Percentiles rank a stretch among this genome's conserved stretches.
These are phyloP conservation scores for Penicillium crystallinum DNA, from an alignment of 495 filamentous ascomycete genomes.

Conservation along the genomic window DNA sequence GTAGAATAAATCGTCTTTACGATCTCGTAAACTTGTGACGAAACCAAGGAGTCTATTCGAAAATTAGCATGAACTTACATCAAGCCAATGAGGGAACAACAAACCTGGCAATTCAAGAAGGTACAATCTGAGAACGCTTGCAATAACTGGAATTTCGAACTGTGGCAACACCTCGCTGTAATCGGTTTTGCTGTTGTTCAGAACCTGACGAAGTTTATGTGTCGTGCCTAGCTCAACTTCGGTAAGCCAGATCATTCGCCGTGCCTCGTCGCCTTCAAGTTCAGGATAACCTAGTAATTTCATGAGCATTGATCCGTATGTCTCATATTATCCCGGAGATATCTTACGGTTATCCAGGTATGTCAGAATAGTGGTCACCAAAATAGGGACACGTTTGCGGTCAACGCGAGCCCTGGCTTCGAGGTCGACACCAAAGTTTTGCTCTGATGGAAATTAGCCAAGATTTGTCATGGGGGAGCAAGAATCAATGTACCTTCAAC, in stretches of 20 bases:
- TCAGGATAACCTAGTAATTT: slow-evolving; percentile 73
- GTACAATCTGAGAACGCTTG: slow-evolving; percentile 90
- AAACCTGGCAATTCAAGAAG: slow-evolving; percentile 90
- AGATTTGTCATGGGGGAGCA: not conserved
- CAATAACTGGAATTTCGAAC: slow-evolving; percentile 90
- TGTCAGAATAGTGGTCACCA: slow-evolving; percentile 88
- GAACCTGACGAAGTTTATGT: slow-evolving; percentile 70
- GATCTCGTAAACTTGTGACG: slow-evolving; percentile 97
- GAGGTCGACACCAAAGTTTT: slow-evolving; percentile 95
- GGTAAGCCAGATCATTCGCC: slow-evolving; percentile 87
- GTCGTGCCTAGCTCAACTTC: slow-evolving; percentile 84
- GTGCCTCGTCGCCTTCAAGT: slow-evolving; percentile 92
- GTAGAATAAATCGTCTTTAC: slow-evolving; percentile 88
- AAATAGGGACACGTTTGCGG: slow-evolving; percentile 86
- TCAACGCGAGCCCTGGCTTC: slow-evolving; percentile 91
- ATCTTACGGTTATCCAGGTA: slow-evolving; percentile 80
- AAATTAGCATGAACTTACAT: slow-evolving; percentile 4
- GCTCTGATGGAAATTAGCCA: slow-evolving; percentile 53
- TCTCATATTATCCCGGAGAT: not conserved
- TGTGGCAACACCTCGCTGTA: slow-evolving; percentile 69
- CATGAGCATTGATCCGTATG: not conserved
- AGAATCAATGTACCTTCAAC: slow-evolving; percentile 59
- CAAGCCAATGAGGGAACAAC: slow-evolving; percentile 20
- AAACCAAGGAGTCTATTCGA: slow-evolving; percentile 81
- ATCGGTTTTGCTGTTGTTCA: slow-evolving; percentile 87